Percentiles rank a stretch among this genome's conserved stretches.
Evolutionary conservation across 345 rosid species (phyloP).

Genomic region (Geranium brycei): DNA sequence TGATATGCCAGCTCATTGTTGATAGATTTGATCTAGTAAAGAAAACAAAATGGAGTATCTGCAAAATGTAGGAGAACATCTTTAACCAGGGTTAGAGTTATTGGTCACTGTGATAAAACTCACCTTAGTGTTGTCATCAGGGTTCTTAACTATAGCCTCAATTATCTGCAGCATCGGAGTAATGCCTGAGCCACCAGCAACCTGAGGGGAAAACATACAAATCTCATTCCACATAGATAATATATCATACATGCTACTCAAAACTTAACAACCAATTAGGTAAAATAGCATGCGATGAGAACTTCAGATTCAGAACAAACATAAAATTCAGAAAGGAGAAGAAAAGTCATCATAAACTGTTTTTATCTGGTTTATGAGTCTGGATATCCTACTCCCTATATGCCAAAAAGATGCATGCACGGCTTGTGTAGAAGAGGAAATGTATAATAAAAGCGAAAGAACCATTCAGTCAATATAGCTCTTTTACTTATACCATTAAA

Average conservation of each 20-base stretch:
- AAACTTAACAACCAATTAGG: neutral
- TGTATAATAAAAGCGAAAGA: neutral
- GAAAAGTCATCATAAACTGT: too few relatives aligned
- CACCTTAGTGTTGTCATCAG: constrained; percentile 87
- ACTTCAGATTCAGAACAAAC: too few relatives aligned
- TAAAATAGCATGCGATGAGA: neutral
- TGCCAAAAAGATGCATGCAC: neutral
- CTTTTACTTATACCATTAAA: neutral
- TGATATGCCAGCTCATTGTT: neutral
- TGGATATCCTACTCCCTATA: neutral
- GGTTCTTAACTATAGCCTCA: constrained; percentile 77
- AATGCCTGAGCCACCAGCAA: constrained; percentile 93
- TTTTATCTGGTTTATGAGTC: too few relatives aligned
- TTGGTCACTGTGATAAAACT: constrained; percentile 4
- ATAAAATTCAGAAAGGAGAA: too few relatives aligned
- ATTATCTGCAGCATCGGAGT: constrained; percentile 97
- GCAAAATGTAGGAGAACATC: neutral
- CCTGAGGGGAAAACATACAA: constrained; percentile 21
- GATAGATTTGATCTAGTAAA: neutral
- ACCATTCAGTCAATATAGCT: neutral
- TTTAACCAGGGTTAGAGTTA: neutral
- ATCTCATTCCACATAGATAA: neutral
- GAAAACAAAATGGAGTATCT: neutral
- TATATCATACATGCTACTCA: too few relatives aligned
- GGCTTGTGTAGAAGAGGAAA: neutral